Evolutionary conservation across 352 stramenopile genomes (phyloP), one percentile per base, ranked within the genome.

Genomic region (Thalassiosira exigua): DNA sequence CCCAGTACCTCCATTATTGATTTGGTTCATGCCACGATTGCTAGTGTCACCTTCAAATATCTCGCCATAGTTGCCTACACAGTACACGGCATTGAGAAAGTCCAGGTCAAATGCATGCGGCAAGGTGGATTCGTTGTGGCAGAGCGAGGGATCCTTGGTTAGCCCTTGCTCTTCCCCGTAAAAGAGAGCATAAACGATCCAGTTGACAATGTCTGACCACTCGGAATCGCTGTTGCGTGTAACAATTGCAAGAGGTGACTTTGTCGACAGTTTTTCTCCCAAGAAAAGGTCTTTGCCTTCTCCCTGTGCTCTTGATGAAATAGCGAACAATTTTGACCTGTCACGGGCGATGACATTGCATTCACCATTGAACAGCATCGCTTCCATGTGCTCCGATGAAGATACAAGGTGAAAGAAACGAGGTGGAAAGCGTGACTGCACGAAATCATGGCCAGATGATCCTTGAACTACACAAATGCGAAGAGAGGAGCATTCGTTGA

Each of bases 121-220:
- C 36, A 44, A 14, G 36, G 36, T 7, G 36, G 36, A 52, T 51
- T 42, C 12, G 19, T 30, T 32, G 44, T 60, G 50, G 52, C 36
- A 75, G 29, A 68, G 64, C 3, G 41, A 19, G 29, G 24, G 3
- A 27, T 73, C 54, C 26, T 69, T 62, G 33, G 19, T 65, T 30
- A 69, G n/a, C 11, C 48, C 58, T 44, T 77, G 39, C 39, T 44
- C 48, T 44, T 65, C 30, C 27, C 68, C 68, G 48, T 36, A 77
- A n/a, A 77, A 39, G 3, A 77, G 32, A 12, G 58, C 30, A 11
- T 77, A 33, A 9, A 77, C 19, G 12, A 77, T 48, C 68, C 67
- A 75, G 29, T 81, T 75, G n/a, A 81, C 61, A 17, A 75, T 58
- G 61, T 77, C 58, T 26, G 66, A 77, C 21, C 58, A 82, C 41